These are phyloP conservation scores for Guadua angustifolia DNA, from an alignment of 176 grass and related monocot species.

Conservation along the genomic window DNA sequence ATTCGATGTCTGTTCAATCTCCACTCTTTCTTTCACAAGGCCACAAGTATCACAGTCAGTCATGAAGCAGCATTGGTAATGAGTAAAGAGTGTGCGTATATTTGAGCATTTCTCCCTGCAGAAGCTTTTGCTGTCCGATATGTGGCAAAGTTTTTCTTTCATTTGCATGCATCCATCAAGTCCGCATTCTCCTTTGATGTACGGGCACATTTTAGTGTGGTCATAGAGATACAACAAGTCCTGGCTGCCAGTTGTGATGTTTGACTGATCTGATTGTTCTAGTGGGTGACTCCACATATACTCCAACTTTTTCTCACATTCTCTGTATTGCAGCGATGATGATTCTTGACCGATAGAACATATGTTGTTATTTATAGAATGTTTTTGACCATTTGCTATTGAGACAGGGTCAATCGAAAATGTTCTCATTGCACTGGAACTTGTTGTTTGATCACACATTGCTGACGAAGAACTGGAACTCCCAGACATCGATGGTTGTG, in stretches of 20 bases:
- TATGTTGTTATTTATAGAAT: conserved; percentile 15
- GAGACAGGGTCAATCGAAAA: conserved; percentile 19
- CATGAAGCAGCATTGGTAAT: conserved; percentile 31
- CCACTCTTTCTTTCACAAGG: conserved; percentile 39
- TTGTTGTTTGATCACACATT: conserved; percentile 46
- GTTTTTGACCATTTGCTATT: conserved; percentile 8
- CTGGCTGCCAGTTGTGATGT: conserved; percentile 28
- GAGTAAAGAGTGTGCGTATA: conserved; percentile 29
- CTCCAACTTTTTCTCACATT: conserved; percentile 27
- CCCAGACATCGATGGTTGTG: conserved; percentile 47
- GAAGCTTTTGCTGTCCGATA: conserved; percentile 30
- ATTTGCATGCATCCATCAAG: conserved; percentile 37
- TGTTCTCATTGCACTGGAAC: conserved; percentile 41
- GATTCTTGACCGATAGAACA: conserved; percentile 10
- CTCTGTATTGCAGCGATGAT: conserved; percentile 10
- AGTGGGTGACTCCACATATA: background rate
- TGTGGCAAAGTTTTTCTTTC: conserved; percentile 39
- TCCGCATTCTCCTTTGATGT: conserved; percentile 40
- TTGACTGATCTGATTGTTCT: conserved; percentile 49
- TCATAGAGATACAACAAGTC: conserved; percentile 42
- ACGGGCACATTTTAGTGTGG: conserved; percentile 33
- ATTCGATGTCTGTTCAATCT: conserved; percentile 49
- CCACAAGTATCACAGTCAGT: conserved; percentile 49
- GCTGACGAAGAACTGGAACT: conserved; percentile 45
- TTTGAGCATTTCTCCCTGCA: conserved; percentile 48